Evolutionary conservation across 2,329 filamentous ascomycete genomes (phyloP), one percentile per base, ranked within the genome.

Genomic region (Trichoderma lentiforme): DNA sequence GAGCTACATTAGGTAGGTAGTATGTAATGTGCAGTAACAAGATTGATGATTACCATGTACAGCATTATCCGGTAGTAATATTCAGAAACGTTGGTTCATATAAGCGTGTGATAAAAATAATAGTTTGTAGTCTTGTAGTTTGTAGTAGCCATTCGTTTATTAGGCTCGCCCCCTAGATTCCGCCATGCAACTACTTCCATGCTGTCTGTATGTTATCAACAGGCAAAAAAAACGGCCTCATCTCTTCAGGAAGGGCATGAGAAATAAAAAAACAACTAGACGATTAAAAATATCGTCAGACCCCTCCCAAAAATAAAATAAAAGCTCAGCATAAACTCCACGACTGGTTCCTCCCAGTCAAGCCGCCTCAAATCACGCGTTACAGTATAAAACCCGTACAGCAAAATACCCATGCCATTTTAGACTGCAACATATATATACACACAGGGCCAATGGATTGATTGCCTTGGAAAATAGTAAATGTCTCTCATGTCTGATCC

Each of bases 301-400:
- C 32, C 47, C 21, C 66, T 28, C 36, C 34, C 43, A 53, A 62
- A 62, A 30, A 30, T 39, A 39, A 64, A 34, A 57, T 36, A 34
- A 66, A 47, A 58, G 11, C n/a, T 68, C 51, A 58, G 34, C 65
- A 68, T 28, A 68, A 67, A 68, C 65, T 60, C 65, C 65, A 60
- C 36, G 56, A 47, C 56, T 26, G 26, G 53, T 26, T 32, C 39
- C 15, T 60, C 24, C 53, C 56, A 60, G 65, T 60, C 34, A 58
- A 60, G 30, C n/a, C 58, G 34, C 36, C 65, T 60, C 24, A 60
- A 60, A 28, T 34, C 34, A 68, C 36, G 34, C 53, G 53, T 47
- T 36, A 18, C 6, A 39, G 36, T 34, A 34, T 36, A 36, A 39
- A 68, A 60, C 34, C 56, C 56, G 47, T 34, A 65, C 28, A 53